A percentile compares a stretch with the other conserved stretches of the same genome.
Evolutionary conservation across 768 basidiomycete genomes (phyloP).

Genomic region (Mycena galopus): DNA sequence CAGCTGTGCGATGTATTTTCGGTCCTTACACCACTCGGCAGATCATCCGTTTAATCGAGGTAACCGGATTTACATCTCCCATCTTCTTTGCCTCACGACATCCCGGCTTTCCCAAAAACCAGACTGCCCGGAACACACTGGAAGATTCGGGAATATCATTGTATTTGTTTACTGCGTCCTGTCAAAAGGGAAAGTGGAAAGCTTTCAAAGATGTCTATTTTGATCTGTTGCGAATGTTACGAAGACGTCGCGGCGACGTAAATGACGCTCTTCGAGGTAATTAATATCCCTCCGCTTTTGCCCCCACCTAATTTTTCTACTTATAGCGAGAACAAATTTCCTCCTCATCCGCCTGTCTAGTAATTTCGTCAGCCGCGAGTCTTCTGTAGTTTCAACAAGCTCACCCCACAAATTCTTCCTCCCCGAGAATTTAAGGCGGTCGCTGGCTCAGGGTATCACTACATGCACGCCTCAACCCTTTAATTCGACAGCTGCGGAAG

Average conservation of each 20-base stretch:
- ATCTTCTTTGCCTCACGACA: not conserved
- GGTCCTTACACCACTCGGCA: conserved; percentile 17
- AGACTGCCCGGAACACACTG: conserved; percentile 28
- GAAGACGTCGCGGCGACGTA: conserved; percentile 15
- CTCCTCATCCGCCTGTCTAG: conserved; percentile 31
- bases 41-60: conserved; percentile 37
- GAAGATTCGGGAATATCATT: conserved; percentile 33
- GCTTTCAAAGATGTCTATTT: conserved; percentile 27
- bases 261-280: conserved; percentile 26
- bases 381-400: not conserved
- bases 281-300: too few relatives aligned
- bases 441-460: conserved; percentile 17
- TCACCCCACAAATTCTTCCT: not conserved
- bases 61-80: not conserved
- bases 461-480: conserved; percentile 15
- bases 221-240: conserved; percentile 31
- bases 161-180: conserved; percentile 27
- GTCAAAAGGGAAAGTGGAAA: conserved; percentile 21
- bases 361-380: conserved; percentile 18
- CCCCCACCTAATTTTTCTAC: not conserved
- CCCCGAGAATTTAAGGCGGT: conserved; percentile 5
- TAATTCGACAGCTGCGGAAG: not conserved
- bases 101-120: too few relatives aligned
- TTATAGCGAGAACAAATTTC: conserved; percentile 22
- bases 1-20: not conserved